phyloP scores from a whole-genome alignment of 345 rosid genomes.

The Bretschneidera sinensis region DNA sequence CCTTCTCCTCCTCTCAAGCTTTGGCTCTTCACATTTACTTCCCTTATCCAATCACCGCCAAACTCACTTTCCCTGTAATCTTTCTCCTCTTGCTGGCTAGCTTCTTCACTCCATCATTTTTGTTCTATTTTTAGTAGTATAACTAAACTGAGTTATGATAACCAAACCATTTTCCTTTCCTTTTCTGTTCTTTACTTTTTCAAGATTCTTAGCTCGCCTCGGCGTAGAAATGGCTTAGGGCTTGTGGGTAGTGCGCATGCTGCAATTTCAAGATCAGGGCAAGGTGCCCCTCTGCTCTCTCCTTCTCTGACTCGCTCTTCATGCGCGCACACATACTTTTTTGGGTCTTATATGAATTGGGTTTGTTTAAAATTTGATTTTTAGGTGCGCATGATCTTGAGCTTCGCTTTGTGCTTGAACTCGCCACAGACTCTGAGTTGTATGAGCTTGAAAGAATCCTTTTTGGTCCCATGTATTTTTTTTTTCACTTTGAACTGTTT shows the following conservation, averaged over 20 bases:
- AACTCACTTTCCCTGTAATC: neutral
- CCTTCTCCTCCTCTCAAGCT: neutral
- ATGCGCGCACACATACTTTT: neutral
- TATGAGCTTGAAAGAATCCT: slow-evolving; percentile 76
- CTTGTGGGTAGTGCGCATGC: slow-evolving; percentile 17
- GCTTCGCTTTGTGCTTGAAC: slow-evolving; percentile 79
- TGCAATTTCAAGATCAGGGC: slow-evolving; percentile 17
- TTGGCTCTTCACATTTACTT: neutral
- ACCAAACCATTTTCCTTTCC: neutral
- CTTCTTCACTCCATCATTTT: too few relatives aligned
- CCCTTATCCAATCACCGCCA: neutral
- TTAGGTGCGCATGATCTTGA: slow-evolving; percentile 65
- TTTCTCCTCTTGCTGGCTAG: neutral
- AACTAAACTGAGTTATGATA: too few relatives aligned
- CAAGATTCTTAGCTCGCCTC: slow-evolving; percentile 14
- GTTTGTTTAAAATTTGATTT: neutral
- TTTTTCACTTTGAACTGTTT: too few relatives aligned
- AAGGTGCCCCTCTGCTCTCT: slow-evolving; percentile 8
- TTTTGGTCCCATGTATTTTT: slow-evolving; percentile 97
- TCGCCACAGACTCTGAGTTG: slow-evolving; percentile 77
- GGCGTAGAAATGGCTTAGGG: slow-evolving; percentile 11
- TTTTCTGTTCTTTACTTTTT: neutral
- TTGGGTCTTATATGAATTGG: slow-evolving; percentile 1
- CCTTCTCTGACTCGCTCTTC: neutral
- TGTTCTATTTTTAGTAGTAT: neutral